phyloP scores from a whole-genome alignment of 208 protist genomes.

The Trypanosoma platydactyli region DNA sequence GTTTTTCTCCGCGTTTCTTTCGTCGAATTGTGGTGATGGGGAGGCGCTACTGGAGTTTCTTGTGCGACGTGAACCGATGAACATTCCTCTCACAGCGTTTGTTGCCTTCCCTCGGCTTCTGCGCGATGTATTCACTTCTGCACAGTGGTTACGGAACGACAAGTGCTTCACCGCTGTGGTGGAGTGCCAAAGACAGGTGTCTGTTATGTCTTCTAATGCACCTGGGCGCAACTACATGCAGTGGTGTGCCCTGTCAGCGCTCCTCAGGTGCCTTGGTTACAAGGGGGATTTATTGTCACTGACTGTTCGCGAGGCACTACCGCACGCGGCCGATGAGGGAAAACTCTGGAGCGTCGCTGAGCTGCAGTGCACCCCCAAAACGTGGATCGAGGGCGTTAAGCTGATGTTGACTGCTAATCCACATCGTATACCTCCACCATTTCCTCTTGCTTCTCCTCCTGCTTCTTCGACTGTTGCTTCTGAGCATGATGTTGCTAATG shows the following conservation, averaged over 20 bases:
- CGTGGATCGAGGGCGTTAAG: constrained; percentile 12
- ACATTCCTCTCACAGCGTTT: constrained; percentile 66
- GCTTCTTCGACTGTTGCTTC: neutral
- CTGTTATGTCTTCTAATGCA: neutral
- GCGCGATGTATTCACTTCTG: constrained; percentile 56
- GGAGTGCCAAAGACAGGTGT: constrained; percentile 27
- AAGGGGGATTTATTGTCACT: constrained; percentile 52
- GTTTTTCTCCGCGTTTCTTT: constrained; percentile 59
- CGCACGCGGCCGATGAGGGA: constrained; percentile 9
- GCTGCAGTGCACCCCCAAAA: constrained; percentile 19
- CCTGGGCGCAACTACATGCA: constrained; percentile 38
- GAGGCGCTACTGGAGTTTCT: constrained; percentile 68
- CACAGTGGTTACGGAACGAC: constrained; percentile 59
- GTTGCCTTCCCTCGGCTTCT: constrained; percentile 64
- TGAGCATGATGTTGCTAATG: neutral
- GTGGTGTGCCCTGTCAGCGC: constrained; percentile 50
- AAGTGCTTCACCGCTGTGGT: constrained; percentile 52
- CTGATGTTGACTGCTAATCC: constrained; percentile 11
- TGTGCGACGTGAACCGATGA: constrained; percentile 60
- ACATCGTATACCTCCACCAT: neutral
- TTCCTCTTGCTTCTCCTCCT: neutral
- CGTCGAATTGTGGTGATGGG: constrained; percentile 58
- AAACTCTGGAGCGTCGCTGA: constrained; percentile 33
- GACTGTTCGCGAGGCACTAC: constrained; percentile 27
- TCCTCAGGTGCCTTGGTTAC: constrained; percentile 43